Conservation (phyloP, 2,329 filamentous ascomycete genomes). For the Colletotrichum nymphaeae region DNA sequence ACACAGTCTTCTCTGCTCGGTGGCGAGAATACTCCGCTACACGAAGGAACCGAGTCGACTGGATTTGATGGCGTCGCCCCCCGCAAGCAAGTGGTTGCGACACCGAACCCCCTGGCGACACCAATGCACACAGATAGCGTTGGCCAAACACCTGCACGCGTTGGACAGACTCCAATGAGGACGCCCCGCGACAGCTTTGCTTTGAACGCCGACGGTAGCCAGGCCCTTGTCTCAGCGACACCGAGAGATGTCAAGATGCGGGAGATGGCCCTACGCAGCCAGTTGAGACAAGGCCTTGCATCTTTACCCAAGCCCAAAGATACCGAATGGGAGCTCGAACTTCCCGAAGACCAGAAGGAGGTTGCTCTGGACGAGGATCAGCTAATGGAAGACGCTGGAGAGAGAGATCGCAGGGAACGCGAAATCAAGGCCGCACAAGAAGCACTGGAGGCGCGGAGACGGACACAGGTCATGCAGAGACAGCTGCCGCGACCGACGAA, state of each 20-base stretch:
- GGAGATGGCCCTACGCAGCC: conserved; percentile 75
- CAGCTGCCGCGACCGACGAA: conserved; percentile 80
- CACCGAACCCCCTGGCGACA: conserved; percentile 94
- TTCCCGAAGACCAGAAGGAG: conserved; percentile 85
- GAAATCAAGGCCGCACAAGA: conserved; percentile 78
- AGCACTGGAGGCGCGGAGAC: conserved; percentile 82
- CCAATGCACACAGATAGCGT: conserved; percentile 75
- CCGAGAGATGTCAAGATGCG: conserved; percentile 80
- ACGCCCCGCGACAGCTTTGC: conserved; percentile 90
- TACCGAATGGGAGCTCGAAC: conserved; percentile 91
- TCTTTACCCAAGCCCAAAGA: conserved; percentile 93
- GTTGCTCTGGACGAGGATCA: conserved; percentile 56
- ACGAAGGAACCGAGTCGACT: conserved; percentile 84
- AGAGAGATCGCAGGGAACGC: conserved; percentile 82
- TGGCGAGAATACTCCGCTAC: conserved; percentile 91
- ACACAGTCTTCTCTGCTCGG: conserved; percentile 94
- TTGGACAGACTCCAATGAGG: conserved; percentile 85
- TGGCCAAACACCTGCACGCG: conserved; percentile 75
- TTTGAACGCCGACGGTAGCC: conserved; percentile 79
- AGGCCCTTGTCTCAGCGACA: conserved; percentile 78
- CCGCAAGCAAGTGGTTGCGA: conserved; percentile 83
- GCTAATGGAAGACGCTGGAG: conserved; percentile 70
- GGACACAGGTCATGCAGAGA: conserved; percentile 92
- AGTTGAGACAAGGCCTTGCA: conserved; percentile 79
- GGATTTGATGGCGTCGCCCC: conserved; percentile 89